Evolutionary conservation across 805 yeast genomes (phyloP).

Genomic region (Candida awuae): DNA sequence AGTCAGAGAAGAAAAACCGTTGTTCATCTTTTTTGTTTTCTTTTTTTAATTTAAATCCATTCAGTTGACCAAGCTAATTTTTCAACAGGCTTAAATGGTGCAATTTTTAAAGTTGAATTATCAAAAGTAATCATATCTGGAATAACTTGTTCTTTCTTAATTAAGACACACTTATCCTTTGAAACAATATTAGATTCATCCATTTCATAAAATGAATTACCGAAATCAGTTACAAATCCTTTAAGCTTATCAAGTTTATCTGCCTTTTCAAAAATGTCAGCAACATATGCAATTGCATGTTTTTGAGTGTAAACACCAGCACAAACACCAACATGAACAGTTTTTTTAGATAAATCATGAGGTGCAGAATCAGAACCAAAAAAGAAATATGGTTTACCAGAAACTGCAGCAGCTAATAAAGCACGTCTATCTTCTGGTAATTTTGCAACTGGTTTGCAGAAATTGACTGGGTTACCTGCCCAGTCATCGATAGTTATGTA

Average conservation of each 20-base stretch:
- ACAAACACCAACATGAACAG: slow-evolving; percentile 74
- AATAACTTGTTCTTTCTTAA: slow-evolving; percentile 43
- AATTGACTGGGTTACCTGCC: slow-evolving; percentile 94
- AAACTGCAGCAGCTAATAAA: slow-evolving; percentile 76
- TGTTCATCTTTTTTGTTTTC: not conserved
- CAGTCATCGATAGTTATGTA: slow-evolving; percentile 84
- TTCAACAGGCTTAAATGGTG: slow-evolving; percentile 84
- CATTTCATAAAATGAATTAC: slow-evolving; percentile 63
- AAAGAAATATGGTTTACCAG: slow-evolving; percentile 88
- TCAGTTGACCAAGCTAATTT: slow-evolving; percentile 62
- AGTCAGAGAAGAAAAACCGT: not conserved
- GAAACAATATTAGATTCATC: slow-evolving; percentile 35
- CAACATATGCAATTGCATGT: slow-evolving; percentile 72
- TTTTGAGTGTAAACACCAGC: slow-evolving; percentile 98
- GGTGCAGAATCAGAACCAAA: slow-evolving; percentile 99
- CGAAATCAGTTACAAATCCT: slow-evolving; percentile 69
- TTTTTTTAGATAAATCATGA: slow-evolving; percentile 75
- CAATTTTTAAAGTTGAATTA: slow-evolving; percentile 41
- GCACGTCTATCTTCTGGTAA: slow-evolving; percentile 78
- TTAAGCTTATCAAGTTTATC: slow-evolving; percentile 59
- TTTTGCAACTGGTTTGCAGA: slow-evolving; percentile 97
- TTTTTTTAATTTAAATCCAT: slow-evolving; percentile 41
- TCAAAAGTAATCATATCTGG: slow-evolving; percentile 50
- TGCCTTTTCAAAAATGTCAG: slow-evolving; percentile 69
- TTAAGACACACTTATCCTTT: slow-evolving; percentile 45